phyloP scores from a whole-genome alignment of 2,329 filamentous ascomycete species.

The Phyllosticta citrichinensis region DNA sequence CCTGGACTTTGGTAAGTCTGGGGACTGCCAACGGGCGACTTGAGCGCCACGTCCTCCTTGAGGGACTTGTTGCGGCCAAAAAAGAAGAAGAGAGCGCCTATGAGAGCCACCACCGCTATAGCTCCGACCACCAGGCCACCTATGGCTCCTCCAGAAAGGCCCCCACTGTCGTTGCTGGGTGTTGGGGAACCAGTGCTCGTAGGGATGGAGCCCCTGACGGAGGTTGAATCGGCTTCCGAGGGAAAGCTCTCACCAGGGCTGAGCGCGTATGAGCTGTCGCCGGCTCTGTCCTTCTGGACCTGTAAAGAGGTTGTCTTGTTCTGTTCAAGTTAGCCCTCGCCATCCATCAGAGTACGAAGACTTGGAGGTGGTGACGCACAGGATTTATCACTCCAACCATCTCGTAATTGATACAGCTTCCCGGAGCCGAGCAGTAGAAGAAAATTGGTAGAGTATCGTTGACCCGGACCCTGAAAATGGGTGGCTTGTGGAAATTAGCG shows the following conservation, averaged over 20 bases:
- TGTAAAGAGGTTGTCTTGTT: constrained; percentile 5
- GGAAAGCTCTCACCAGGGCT: constrained; percentile 32
- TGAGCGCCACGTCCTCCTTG: constrained; percentile 2
- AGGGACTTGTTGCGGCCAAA: constrained; percentile 38
- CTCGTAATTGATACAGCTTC: constrained; percentile 52
- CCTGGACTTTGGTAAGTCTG: constrained; percentile 5
- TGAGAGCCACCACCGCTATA: constrained; percentile 48
- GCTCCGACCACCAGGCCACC: constrained; percentile 52
- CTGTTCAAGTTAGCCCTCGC: background rate
- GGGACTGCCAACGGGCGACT: constrained; percentile 2
- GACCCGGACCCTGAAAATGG: constrained; percentile 22
- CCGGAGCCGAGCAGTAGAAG: constrained; percentile 43
- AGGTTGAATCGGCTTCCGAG: constrained; percentile 17
- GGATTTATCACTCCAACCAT: constrained; percentile 75
- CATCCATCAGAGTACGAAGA: background rate
- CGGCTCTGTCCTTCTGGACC: constrained; percentile 10
- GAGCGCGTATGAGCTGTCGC: constrained; percentile 19
- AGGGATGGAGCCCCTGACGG: background rate
- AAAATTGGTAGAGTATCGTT: constrained; percentile 28
- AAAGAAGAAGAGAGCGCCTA: constrained; percentile 54
- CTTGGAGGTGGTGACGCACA: constrained; percentile 27
- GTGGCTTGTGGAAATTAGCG: background rate
- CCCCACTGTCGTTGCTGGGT: constrained; percentile 4
- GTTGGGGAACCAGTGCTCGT: background rate
- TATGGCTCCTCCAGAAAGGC: constrained; percentile 31